phyloP scores from a whole-genome alignment of 108 stramenopile species.

The Skeletonema potamos region DNA sequence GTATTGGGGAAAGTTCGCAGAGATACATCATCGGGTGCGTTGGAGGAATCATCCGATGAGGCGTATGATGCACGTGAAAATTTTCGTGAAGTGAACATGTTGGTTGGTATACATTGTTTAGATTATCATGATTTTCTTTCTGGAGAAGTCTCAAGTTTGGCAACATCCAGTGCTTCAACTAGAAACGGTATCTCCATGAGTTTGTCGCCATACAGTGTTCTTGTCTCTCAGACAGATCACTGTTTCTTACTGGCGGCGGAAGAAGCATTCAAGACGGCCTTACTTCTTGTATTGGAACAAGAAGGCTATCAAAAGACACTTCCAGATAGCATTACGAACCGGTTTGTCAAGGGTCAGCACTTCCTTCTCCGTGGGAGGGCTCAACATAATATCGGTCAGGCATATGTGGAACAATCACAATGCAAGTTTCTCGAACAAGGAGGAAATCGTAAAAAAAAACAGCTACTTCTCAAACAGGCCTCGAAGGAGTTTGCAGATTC shows the following conservation, averaged over 20 bases:
- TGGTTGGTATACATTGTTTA: slow-evolving; percentile 19
- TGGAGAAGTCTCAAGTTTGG: neutral
- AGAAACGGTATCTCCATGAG: neutral
- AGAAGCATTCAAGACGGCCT: slow-evolving; percentile 24
- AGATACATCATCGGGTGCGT: slow-evolving; percentile 1
- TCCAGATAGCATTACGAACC: slow-evolving; percentile 6
- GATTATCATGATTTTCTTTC: slow-evolving; percentile 18
- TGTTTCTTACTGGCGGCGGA: slow-evolving; percentile 21
- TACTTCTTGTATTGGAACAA: slow-evolving; percentile 22
- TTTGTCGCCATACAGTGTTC: neutral
- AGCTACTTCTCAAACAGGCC: neutral
- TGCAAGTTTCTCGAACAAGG: neutral
- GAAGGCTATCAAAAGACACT: slow-evolving; percentile 5
- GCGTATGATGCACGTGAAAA: slow-evolving; percentile 22
- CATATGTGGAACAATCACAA: slow-evolving; percentile 16
- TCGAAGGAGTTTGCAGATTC: neutral
- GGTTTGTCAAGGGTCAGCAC: slow-evolving; percentile 29
- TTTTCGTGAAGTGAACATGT: slow-evolving; percentile 37
- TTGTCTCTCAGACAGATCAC: slow-evolving; percentile 20
- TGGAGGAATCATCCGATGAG: slow-evolving; percentile 15
- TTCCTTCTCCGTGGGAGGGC: slow-evolving; percentile 35
- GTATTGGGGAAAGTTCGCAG: neutral
- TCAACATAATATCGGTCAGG: slow-evolving; percentile 29
- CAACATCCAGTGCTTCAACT: neutral
- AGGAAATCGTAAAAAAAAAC: neutral